These are phyloP conservation scores for Helicocarpus griseus DNA, from an alignment of 2,329 filamentous ascomycete species.

Conservation along the genomic window DNA sequence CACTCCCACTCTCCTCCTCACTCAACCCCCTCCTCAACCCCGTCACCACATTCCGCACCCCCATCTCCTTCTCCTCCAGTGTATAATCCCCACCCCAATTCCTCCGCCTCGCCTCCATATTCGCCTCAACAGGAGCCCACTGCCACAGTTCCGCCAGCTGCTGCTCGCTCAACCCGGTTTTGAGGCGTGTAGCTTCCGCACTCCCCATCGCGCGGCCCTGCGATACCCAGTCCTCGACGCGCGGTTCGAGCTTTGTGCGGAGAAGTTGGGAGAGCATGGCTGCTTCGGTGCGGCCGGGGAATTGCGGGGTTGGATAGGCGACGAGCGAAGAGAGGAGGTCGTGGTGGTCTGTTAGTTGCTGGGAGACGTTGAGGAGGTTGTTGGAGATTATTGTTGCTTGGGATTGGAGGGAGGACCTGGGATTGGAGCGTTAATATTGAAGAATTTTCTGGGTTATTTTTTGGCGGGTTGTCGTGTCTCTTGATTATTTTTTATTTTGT, in stretches of 20 bases:
- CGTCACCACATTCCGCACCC: conserved; percentile 61
- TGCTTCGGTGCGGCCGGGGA: conserved; percentile 56
- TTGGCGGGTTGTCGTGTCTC: too few species aligned
- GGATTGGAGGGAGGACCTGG: conserved; percentile 61
- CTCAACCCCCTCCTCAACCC: conserved; percentile 52
- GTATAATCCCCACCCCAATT: conserved; percentile 60
- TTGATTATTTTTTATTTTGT: background rate
- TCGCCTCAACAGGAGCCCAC: conserved; percentile 42
- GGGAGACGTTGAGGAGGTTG: conserved; percentile 58
- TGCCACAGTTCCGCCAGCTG: conserved; percentile 54
- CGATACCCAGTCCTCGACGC: conserved; percentile 63
- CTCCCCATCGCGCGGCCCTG: conserved; percentile 44
- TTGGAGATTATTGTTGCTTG: conserved; percentile 61
- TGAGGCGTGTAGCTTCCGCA: conserved; percentile 8
- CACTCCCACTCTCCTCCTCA: conserved; percentile 43
- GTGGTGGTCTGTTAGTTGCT: conserved; percentile 54
- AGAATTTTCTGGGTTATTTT: too few species aligned
- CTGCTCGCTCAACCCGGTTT: conserved; percentile 27
- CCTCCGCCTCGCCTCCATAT: conserved; percentile 34
- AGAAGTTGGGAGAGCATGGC: conserved; percentile 58
- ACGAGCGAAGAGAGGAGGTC: conserved; percentile 61
- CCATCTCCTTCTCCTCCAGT: conserved; percentile 56
- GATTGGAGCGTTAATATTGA: background rate
- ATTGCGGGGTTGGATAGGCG: conserved; percentile 67
- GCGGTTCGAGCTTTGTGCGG: conserved; percentile 74